A percentile compares a stretch with the other conserved stretches of the same genome.
phyloP scores from a whole-genome alignment of 176 grass and related monocot genomes.

The Avena eriantha region DNA sequence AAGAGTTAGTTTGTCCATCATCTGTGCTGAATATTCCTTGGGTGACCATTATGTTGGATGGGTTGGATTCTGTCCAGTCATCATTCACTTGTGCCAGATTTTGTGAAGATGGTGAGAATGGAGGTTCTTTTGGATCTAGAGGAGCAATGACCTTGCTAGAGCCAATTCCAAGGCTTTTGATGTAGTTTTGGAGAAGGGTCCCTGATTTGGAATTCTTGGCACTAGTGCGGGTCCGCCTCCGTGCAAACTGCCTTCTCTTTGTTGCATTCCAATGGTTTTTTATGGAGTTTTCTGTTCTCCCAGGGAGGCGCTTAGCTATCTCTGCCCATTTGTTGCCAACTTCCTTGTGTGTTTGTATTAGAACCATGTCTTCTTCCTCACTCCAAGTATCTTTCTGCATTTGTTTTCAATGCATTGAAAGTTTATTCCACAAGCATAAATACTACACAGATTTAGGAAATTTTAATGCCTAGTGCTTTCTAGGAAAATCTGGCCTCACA shows the following conservation, averaged over 20 bases:
- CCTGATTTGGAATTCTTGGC: slow-evolving; percentile 62
- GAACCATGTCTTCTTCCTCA: slow-evolving; percentile 86
- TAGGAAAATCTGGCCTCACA: neutral
- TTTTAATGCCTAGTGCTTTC: neutral
- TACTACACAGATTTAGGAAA: neutral
- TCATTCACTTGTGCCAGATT: neutral
- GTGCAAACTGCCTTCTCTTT: slow-evolving; percentile 74
- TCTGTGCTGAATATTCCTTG: slow-evolving; percentile 4
- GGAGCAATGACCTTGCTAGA: slow-evolving; percentile 24
- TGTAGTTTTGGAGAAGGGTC: slow-evolving; percentile 83
- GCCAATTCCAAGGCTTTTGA: slow-evolving; percentile 65
- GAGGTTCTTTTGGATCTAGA: slow-evolving; percentile 13
- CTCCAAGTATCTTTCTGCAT: slow-evolving; percentile 96
- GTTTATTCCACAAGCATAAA: slow-evolving; percentile 2
- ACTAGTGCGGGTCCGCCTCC: slow-evolving; percentile 49
- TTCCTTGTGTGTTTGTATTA: slow-evolving; percentile 84
- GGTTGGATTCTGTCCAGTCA: slow-evolving; percentile 1
- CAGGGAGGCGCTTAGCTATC: slow-evolving; percentile 85
- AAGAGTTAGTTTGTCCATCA: neutral
- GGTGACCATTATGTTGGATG: neutral
- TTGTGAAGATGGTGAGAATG: neutral
- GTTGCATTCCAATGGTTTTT: slow-evolving; percentile 99
- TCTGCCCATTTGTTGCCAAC: slow-evolving; percentile 98
- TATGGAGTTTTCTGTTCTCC: slow-evolving; percentile 93
- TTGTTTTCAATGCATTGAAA: neutral